These are phyloP conservation scores for Aspergillus amoenus DNA, from an alignment of 2,329 filamentous ascomycete species.

Conservation along the genomic window DNA sequence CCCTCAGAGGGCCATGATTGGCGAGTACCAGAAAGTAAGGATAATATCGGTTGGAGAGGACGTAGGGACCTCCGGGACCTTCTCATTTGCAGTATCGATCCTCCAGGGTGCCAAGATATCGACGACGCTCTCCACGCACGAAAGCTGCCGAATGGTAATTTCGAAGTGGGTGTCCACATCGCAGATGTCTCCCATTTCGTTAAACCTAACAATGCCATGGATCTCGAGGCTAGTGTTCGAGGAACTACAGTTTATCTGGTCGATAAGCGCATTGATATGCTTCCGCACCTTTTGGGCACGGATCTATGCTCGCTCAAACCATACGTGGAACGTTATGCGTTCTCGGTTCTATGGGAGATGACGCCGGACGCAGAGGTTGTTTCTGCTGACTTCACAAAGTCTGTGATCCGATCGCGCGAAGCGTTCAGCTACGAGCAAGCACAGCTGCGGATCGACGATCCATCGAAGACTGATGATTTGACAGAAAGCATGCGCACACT, in stretches of 20 bases:
- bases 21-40: slow-evolving; percentile 77
- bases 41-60: slow-evolving; percentile 83
- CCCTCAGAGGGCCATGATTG: slow-evolving; percentile 90
- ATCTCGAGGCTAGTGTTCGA: slow-evolving; percentile 86
- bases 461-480: slow-evolving; percentile 81
- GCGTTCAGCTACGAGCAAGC: slow-evolving; percentile 98
- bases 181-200: slow-evolving; percentile 99
- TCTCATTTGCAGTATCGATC: slow-evolving; percentile 95
- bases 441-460: slow-evolving; percentile 89
- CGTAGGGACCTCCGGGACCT: slow-evolving; percentile 80
- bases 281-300: slow-evolving; percentile 92
- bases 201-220: slow-evolving; percentile 96
- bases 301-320: slow-evolving; percentile 96
- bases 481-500: slow-evolving; percentile 86
- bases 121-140: slow-evolving; percentile 93
- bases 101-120: slow-evolving; percentile 93
- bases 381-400: slow-evolving; percentile 87
- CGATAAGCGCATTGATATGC: slow-evolving; percentile 99
- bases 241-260: slow-evolving; percentile 97
- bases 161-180: slow-evolving; percentile 95
- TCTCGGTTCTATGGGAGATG: slow-evolving; percentile 86
- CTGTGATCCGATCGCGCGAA: slow-evolving; percentile 93
- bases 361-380: slow-evolving; percentile 82
- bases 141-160: slow-evolving; percentile 84
- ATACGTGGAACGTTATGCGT: slow-evolving; percentile 91